Evolutionary conservation across 306 rosid species (phyloP), one percentile per base, ranked within the genome.

Genomic region (Castanea mollissima): DNA sequence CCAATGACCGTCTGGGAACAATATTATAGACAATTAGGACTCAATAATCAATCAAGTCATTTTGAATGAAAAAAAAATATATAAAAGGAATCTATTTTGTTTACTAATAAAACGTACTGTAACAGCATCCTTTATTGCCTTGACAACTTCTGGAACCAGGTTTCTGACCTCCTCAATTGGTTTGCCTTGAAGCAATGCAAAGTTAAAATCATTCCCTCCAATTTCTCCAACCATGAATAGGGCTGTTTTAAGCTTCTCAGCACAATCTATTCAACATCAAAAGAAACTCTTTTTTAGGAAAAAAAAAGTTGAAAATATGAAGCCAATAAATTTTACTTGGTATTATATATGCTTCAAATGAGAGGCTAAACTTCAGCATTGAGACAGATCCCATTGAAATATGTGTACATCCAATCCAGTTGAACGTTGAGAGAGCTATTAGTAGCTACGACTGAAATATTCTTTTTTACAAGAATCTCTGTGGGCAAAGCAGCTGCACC

Each of bases 141-240:
- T 59, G 29, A 80, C 79, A 23, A 80, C 83, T 18, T 75, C 8
- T 6, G 83, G 79, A 9, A 80, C 83, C 63, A 80, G 41, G 44
- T 41, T 12, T 46, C 19, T 74, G 1, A 38, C 29, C 29, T 74
- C 41, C 54, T 67, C 44, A 41, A 74, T 32, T 54, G 70, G 18
- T 25, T 80, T 80, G 7, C 75, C 83, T 80, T 29, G 35, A 0
- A 68, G 5, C n/a, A 80, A 12, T 1, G 79, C 83, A 7, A 32
- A 74, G 9, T 74, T 54, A 31, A 67, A 80, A 19, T 80, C 83
- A 57, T 80, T 74, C 1, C 55, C 83, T 1, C 79, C 79, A 3
- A 80, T 74, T 74, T 80, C 79, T 25, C 79, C 83, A 46, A 80
- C 79, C 18, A 80, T 12, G 46, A 41, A 41, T 41, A 41, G 46